Conservation (phyloP, 1,139 yeast genomes). For the Diutina mesorugosa region DNA sequence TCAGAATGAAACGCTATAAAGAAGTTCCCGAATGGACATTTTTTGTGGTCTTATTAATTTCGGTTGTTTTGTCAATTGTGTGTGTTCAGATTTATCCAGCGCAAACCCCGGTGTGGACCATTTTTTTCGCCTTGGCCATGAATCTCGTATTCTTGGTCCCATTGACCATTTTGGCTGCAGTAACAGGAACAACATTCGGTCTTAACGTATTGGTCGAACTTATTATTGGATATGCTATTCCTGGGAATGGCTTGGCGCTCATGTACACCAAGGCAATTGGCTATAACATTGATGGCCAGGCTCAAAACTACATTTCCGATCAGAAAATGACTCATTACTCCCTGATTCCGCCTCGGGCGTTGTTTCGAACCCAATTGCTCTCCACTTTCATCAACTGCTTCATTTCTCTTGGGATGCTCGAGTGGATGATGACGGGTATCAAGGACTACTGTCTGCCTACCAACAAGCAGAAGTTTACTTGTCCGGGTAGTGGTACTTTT, state of each 20-base stretch:
- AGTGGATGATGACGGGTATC: conserved; percentile 30
- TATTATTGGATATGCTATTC: conserved; percentile 49
- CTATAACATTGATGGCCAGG: conserved; percentile 46
- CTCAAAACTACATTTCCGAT: conserved; percentile 40
- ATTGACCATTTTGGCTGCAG: conserved; percentile 31
- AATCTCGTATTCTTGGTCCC: conserved; percentile 45
- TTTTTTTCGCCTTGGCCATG: conserved; percentile 43
- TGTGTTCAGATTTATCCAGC: conserved; percentile 34
- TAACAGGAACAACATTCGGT: conserved; percentile 40
- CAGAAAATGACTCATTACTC: conserved; percentile 52
- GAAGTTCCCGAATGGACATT: conserved; percentile 15
- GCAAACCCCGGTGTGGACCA: conserved; percentile 43
- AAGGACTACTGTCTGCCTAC: conserved; percentile 30
- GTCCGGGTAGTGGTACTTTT: conserved; percentile 33
- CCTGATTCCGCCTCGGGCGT: conserved; percentile 46
- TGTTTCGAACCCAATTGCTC: conserved; percentile 45
- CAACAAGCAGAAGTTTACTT: conserved; percentile 30
- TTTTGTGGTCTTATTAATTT: conserved; percentile 10
- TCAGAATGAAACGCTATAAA: conserved; percentile 11
- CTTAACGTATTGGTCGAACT: conserved; percentile 48
- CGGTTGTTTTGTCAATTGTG: conserved; percentile 18
- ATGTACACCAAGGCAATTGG: conserved; percentile 49
- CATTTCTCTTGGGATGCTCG: conserved; percentile 38
- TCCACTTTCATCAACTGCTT: conserved; percentile 30
- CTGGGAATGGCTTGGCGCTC: conserved; percentile 49